These are phyloP conservation scores for Suhomyces wounanorum DNA, from an alignment of 1,139 yeast species.

Conservation along the genomic window DNA sequence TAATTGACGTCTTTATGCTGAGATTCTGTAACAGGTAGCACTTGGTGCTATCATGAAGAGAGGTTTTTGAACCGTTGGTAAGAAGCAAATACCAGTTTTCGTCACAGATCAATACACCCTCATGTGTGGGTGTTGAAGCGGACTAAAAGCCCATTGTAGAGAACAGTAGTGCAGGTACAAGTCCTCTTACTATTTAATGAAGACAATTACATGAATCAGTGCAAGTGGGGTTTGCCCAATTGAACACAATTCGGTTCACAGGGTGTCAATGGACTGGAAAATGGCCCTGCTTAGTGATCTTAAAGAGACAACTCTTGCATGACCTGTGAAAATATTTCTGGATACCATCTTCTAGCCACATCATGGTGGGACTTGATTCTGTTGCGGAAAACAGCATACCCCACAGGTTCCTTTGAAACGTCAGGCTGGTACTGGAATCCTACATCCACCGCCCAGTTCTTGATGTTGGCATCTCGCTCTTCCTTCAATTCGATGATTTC, in stretches of 20 bases:
- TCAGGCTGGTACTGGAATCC: slow-evolving; percentile 55
- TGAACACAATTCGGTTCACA: not conserved
- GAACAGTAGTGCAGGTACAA: too few species aligned
- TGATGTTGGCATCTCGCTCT: slow-evolving; percentile 40
- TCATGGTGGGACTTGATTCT: slow-evolving; percentile 68
- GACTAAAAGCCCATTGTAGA: too few species aligned
- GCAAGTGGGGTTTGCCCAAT: too few species aligned
- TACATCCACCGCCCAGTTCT: slow-evolving; percentile 44
- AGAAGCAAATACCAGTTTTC: too few species aligned
- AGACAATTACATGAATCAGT: too few species aligned
- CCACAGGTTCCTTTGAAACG: slow-evolving; percentile 48
- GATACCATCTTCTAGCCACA: slow-evolving; percentile 66
- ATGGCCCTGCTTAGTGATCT: not conserved
- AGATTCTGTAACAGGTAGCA: not conserved
- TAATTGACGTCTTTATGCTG: not conserved
- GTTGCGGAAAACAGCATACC: slow-evolving; percentile 62
- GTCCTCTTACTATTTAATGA: too few species aligned
- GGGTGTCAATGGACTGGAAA: not conserved
- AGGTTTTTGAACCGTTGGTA: not conserved
- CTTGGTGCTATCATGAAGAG: too few species aligned
- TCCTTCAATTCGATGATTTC: slow-evolving; percentile 35
- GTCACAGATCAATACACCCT: too few species aligned
- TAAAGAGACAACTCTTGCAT: slow-evolving; percentile 13
- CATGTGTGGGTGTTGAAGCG: too few species aligned
- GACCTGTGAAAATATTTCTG: slow-evolving; percentile 45